Conservation (phyloP, 2,329 filamentous ascomycete genomes). For the Gnomoniopsis smithogilvyi region DNA sequence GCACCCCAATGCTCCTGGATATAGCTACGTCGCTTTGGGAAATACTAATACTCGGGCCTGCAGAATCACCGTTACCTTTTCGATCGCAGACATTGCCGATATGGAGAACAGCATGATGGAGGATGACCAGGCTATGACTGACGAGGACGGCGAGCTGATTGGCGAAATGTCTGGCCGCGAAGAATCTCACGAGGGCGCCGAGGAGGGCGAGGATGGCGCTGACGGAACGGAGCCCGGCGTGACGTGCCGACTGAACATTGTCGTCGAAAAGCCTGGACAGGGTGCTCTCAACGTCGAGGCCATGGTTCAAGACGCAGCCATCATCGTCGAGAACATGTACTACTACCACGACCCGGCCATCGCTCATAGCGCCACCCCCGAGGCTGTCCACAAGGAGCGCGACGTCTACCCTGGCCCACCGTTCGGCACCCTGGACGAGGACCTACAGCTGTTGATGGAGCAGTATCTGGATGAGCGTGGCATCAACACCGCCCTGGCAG, state of each 20-base stretch:
- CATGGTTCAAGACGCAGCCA: conserved; percentile 77
- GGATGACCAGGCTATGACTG: conserved; percentile 52
- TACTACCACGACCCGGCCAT: conserved; percentile 78
- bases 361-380: conserved; percentile 71
- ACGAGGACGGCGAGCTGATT: conserved; percentile 38
- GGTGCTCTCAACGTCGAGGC: conserved; percentile 87
- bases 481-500: conserved; percentile 78
- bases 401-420: conserved; percentile 86
- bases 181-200: conserved; percentile 50
- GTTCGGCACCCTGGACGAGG: conserved; percentile 92
- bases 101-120: conserved; percentile 55
- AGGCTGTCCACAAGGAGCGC: conserved; percentile 72
- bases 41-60: conserved; percentile 13
- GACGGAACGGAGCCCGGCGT: conserved; percentile 56
- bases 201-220: conserved; percentile 50
- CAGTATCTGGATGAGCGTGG: conserved; percentile 93
- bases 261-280: conserved; percentile 81
- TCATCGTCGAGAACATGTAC: conserved; percentile 87
- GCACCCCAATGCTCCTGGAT: neutral
- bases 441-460: conserved; percentile 89
- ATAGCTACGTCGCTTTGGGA: neutral
- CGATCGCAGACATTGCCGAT: conserved; percentile 76
- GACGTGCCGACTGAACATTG: conserved; percentile 79
- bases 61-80: conserved; percentile 70
- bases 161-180: conserved; percentile 49